These are phyloP conservation scores for Suillus spraguei DNA, from an alignment of 768 basidiomycete species.

Conservation along the genomic window DNA sequence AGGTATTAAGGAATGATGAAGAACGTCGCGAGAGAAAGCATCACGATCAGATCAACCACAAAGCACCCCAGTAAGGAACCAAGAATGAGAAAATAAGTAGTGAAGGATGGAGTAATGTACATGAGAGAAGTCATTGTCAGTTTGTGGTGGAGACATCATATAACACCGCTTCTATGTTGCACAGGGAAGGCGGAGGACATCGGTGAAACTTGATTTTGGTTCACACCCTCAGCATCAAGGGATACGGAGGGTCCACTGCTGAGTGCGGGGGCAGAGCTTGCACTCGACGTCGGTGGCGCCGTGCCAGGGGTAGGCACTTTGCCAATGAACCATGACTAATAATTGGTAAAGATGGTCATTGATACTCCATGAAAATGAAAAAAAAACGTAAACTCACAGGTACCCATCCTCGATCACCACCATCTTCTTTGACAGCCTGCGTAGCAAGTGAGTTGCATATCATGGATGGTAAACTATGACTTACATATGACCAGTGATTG, in stretches of 20 bases:
- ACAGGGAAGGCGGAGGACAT: slow-evolving; percentile 83
- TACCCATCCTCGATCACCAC: slow-evolving; percentile 96
- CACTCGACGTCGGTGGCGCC: slow-evolving; percentile 50
- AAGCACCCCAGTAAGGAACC: slow-evolving; percentile 22
- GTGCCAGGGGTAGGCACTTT: slow-evolving; percentile 60
- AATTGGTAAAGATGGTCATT: slow-evolving; percentile 8
- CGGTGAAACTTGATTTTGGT: slow-evolving; percentile 62
- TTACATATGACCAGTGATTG: slow-evolving; percentile 95
- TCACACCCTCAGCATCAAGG: slow-evolving; percentile 41
- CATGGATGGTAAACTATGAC: slow-evolving; percentile 24
- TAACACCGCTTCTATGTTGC: slow-evolving; percentile 24
- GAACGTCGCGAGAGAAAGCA: slow-evolving; percentile 34
- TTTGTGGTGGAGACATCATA: slow-evolving; percentile 16
- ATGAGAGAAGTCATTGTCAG: slow-evolving; percentile 3
- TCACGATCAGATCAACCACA: slow-evolving; percentile 18
- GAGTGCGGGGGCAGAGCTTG: slow-evolving; percentile 42
- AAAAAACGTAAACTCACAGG: slow-evolving; percentile 57
- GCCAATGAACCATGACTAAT: slow-evolving; percentile 92
- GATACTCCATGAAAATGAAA: background rate
- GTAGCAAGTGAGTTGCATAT: slow-evolving; percentile 16
- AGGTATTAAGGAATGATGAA: slow-evolving; percentile 8
- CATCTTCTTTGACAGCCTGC: slow-evolving; percentile 91
- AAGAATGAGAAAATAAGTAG: slow-evolving; percentile 23
- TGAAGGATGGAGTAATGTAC: slow-evolving; percentile 27
- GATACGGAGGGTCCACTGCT: slow-evolving; percentile 28